Conservation (phyloP, 2,329 filamentous ascomycete genomes). For the Ceratocystiopsis sp. region DNA sequence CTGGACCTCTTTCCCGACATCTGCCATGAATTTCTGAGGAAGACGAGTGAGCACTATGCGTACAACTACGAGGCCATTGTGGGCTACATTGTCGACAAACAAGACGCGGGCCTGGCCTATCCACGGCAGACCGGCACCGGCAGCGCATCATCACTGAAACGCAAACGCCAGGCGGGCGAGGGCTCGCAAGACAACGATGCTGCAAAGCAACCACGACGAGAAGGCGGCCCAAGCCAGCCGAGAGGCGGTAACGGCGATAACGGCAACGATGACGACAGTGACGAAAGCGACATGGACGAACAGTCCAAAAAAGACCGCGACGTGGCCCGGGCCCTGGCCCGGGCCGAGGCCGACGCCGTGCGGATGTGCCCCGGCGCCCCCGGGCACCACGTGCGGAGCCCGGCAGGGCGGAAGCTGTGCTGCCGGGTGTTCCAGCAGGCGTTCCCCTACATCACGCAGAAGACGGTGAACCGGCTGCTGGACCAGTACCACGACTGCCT, state of each 20-base stretch:
- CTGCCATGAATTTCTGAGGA: slow-evolving; percentile 20
- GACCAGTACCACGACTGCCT: slow-evolving; percentile 13
- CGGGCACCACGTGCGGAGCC: too few species aligned
- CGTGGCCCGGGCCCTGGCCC: too few species aligned
- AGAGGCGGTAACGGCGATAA: slow-evolving; percentile 5
- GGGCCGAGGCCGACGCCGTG: too few species aligned
- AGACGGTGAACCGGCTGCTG: slow-evolving; percentile 13
- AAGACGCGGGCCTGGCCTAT: slow-evolving; percentile 22
- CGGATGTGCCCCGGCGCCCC: too few species aligned
- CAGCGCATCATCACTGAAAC: not conserved
- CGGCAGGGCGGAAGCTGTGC: not conserved
- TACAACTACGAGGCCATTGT: slow-evolving; percentile 19
- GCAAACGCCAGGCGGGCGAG: too few species aligned
- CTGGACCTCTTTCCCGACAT: slow-evolving; percentile 28
- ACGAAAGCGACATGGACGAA: slow-evolving; percentile 8
- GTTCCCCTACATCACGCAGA: slow-evolving; percentile 17
- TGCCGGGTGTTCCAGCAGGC: slow-evolving; percentile 16
- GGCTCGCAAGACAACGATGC: too few species aligned
- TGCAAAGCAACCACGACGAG: too few species aligned
- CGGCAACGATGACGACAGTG: slow-evolving; percentile 6
- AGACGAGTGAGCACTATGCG: slow-evolving; percentile 12
- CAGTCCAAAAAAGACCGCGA: not conserved
- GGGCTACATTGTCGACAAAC: slow-evolving; percentile 21
- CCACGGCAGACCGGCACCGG: slow-evolving; percentile 17
- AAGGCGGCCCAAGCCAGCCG: too few species aligned